Conservation (phyloP, 2,329 filamentous ascomycete genomes). For the Cyanodermella asteris region DNA sequence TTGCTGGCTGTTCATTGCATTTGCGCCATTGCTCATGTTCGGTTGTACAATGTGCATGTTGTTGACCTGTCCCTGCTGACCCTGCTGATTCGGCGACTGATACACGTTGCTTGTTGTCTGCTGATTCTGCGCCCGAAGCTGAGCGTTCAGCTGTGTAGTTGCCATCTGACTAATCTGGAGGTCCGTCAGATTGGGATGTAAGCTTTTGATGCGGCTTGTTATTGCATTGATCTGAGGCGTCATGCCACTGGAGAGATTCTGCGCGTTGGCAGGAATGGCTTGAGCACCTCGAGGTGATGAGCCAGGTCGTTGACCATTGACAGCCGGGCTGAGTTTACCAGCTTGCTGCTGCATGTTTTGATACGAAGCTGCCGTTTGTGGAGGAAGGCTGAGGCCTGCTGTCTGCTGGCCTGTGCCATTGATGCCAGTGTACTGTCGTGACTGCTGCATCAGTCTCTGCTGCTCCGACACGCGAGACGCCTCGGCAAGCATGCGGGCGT, state of each 20-base stretch:
- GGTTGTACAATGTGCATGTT: conserved; percentile 3
- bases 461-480: conserved; percentile 22
- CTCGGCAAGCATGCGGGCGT: conserved; percentile 25
- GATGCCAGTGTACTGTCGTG: conserved; percentile 18
- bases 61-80: conserved; percentile 3
- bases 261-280: conserved; percentile 17
- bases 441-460: conserved; percentile 25
- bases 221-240: conserved; percentile 33
- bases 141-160: conserved; percentile 24
- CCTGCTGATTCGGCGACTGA: too few species aligned
- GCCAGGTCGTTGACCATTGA: conserved; percentile 16
- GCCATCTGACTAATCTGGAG: conserved; percentile 33
- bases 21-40: too few species aligned
- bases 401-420: conserved; percentile 12
- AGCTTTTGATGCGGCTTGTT: conserved; percentile 28
- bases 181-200: conserved; percentile 27
- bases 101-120: conserved; percentile 20
- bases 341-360: conserved; percentile 23
- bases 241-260: conserved; percentile 29
- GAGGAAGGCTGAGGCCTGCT: conserved; percentile 13
- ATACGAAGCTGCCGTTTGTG: conserved; percentile 25
- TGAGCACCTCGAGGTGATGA: conserved; percentile 25
- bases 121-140: conserved; percentile 17
- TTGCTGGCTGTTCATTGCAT: too few species aligned
- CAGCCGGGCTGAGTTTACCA: conserved; percentile 22